Conservation (phyloP, 768 basidiomycete species). For the Serendipita sp. region DNA sequence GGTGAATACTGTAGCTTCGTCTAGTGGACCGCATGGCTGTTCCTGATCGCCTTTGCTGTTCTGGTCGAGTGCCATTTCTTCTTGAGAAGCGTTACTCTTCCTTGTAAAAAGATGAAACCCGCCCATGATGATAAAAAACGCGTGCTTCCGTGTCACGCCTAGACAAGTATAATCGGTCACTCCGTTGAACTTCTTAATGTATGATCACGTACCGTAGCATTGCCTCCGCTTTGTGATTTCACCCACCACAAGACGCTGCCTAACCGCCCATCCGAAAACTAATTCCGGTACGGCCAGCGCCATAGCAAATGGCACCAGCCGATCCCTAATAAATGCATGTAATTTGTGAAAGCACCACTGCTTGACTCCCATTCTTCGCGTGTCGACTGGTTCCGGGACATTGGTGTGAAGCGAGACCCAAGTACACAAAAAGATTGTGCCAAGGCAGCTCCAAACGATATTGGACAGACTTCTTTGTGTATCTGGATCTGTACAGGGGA, state of each 20-base stretch:
- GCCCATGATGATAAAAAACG: neutral
- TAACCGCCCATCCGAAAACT: neutral
- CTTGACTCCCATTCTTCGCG: neutral
- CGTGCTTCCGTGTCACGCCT: neutral
- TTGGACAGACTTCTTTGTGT: neutral
- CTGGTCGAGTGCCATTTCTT: neutral
- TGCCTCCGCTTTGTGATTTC: neutral
- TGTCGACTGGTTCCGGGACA: neutral
- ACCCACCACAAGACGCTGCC: neutral
- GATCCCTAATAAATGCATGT: neutral
- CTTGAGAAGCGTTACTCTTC: neutral
- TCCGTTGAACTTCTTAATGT: neutral
- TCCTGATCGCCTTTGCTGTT: neutral
- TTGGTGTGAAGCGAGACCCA: neutral
- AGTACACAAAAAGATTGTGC: neutral
- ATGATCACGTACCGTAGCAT: neutral
- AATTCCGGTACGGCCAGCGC: neutral
- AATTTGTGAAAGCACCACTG: neutral
- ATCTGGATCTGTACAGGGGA: neutral
- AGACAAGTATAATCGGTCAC: too few relatives aligned
- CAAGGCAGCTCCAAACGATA: neutral
- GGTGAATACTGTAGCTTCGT: neutral
- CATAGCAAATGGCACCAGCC: neutral
- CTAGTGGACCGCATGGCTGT: neutral
- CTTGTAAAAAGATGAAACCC: neutral